Conservation (phyloP, 345 rosid species). For the Aquilaria malaccensis region DNA sequence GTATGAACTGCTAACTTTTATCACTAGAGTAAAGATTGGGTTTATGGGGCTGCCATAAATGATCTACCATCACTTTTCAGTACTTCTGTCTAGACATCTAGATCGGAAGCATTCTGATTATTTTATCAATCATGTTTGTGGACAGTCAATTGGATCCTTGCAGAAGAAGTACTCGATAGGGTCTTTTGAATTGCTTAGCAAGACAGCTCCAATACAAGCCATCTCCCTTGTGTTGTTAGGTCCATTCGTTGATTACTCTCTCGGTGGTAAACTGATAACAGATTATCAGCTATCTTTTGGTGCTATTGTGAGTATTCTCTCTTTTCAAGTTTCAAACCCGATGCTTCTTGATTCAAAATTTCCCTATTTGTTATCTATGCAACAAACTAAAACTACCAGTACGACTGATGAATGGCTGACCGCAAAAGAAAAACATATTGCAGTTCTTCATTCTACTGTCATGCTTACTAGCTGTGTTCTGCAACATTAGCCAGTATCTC, state of each 20-base stretch:
- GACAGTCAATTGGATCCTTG: slow-evolving; percentile 25
- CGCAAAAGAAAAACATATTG: neutral
- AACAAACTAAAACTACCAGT: neutral
- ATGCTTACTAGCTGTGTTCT: slow-evolving; percentile 28
- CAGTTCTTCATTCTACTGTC: slow-evolving; percentile 28
- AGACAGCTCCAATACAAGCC: slow-evolving; percentile 33
- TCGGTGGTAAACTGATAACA: slow-evolving; percentile 16
- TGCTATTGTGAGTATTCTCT: slow-evolving; percentile 20
- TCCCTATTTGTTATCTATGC: too few relatives aligned
- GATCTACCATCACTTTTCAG: too few relatives aligned
- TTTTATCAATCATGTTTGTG: neutral
- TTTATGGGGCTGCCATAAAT: too few relatives aligned
- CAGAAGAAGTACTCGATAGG: slow-evolving; percentile 28
- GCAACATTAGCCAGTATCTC: slow-evolving; percentile 35
- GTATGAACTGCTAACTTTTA: too few relatives aligned
- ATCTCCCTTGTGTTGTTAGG: slow-evolving; percentile 23
- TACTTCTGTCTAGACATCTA: too few relatives aligned
- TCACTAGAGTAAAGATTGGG: too few relatives aligned
- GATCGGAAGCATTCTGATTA: neutral
- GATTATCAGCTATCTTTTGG: slow-evolving; percentile 21
- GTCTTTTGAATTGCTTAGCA: slow-evolving; percentile 28
- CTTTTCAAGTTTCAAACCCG: neutral
- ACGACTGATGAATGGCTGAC: too few relatives aligned
- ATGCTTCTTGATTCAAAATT: neutral
- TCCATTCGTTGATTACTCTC: slow-evolving; percentile 24